Percentiles rank a stretch among this genome's conserved stretches.
Conservation (phyloP, 148 eudicot genomes). For the Polygonum aviculare region DNA sequence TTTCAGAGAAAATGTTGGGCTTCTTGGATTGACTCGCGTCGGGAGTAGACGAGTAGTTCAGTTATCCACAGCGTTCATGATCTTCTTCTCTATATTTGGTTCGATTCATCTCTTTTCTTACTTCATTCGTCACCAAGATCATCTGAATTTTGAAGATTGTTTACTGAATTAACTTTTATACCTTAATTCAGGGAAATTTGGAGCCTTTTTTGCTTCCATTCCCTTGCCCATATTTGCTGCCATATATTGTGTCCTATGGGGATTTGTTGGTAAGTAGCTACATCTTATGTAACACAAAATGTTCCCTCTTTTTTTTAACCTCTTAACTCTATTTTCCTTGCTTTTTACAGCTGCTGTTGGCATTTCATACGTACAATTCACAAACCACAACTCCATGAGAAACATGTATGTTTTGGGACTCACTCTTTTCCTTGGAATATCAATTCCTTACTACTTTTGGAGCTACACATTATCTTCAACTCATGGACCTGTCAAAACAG, state of each 20-base stretch:
- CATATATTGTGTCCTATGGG: conserved; percentile 71
- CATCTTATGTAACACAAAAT: conserved; percentile 16
- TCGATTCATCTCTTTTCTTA: neutral
- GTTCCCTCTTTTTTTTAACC: neutral
- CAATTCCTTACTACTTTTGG: conserved; percentile 78
- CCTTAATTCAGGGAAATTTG: conserved; percentile 72
- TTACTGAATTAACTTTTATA: neutral
- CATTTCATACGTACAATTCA: conserved; percentile 69
- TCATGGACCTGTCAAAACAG: conserved; percentile 74
- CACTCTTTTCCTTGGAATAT: conserved; percentile 85
- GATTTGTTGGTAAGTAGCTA: conserved; percentile 65
- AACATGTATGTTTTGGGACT: conserved; percentile 79
- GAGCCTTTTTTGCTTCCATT: conserved; percentile 88
- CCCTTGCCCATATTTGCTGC: conserved; percentile 97
- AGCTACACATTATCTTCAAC: conserved; percentile 38
- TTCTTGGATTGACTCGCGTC: conserved; percentile 81
- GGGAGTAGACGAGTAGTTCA: conserved; percentile 99
- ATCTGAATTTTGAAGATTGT: neutral
- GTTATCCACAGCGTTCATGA: conserved; percentile 84
- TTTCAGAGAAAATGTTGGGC: conserved; percentile 88
- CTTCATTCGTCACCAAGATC: neutral
- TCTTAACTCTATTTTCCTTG: neutral
- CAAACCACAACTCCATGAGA: conserved; percentile 85
- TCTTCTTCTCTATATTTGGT: conserved; percentile 95
- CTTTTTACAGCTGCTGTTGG: conserved; percentile 69